Evolutionary conservation across 2,329 filamentous ascomycete genomes (phyloP).

Genomic region (Knufia fluminis): DNA sequence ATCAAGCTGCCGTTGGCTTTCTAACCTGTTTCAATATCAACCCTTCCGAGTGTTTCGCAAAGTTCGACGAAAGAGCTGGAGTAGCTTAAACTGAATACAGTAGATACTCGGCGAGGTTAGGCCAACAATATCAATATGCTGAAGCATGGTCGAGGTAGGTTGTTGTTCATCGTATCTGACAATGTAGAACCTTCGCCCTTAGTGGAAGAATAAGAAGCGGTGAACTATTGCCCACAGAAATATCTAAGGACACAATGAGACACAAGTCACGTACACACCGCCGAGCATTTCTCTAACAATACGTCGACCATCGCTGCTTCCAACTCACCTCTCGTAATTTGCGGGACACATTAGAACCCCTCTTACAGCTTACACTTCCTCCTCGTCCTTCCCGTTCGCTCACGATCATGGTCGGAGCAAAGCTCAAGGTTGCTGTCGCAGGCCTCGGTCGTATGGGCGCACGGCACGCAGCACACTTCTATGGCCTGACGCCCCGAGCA

Average conservation of each 20-base stretch:
- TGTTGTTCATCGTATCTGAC: not conserved
- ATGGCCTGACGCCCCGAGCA: conserved; percentile 40
- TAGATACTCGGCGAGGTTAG: conserved; percentile 8
- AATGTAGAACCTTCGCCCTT: not conserved
- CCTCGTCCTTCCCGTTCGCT: not conserved
- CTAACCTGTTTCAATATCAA: not conserved
- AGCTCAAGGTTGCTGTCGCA: conserved; percentile 38
- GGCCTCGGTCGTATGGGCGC: conserved; percentile 43
- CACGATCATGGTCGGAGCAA: conserved; percentile 18
- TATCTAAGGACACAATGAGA: not conserved
- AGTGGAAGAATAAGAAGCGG: conserved; percentile 9
- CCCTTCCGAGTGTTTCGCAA: not conserved
- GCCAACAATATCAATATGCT: not conserved
- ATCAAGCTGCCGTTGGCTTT: not conserved
- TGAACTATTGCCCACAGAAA: not conserved
- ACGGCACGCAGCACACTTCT: conserved; percentile 42
- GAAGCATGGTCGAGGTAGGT: not conserved
- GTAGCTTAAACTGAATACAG: conserved; percentile 5
- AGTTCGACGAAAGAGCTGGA: not conserved
- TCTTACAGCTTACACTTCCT: too few relatives aligned
- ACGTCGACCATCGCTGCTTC: too few relatives aligned
- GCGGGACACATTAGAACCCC: too few relatives aligned
- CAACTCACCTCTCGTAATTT: too few relatives aligned
- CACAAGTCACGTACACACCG: not conserved
- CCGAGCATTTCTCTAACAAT: too few relatives aligned